A percentile compares a stretch with the other conserved stretches of the same genome.
These are phyloP conservation scores for Fusarium scirpi DNA, from an alignment of 2,329 filamentous ascomycete genomes.

Conservation along the genomic window DNA sequence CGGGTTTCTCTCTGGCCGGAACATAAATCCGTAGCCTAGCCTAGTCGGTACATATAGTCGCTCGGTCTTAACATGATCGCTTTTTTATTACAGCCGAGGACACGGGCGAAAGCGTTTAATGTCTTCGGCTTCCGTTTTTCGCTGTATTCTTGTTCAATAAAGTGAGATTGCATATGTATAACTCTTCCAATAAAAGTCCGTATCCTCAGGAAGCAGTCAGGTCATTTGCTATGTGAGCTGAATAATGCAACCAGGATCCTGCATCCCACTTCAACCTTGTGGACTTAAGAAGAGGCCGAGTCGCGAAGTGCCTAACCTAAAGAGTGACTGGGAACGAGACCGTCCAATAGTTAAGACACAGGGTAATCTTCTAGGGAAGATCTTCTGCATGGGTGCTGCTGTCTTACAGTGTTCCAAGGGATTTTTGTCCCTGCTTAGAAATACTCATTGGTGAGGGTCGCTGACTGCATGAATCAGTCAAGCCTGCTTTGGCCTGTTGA, in stretches of 20 bases:
- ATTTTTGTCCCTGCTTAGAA: neutral
- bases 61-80: conserved; percentile 3
- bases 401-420: conserved; percentile 7
- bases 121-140: neutral
- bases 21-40: neutral
- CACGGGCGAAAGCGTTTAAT: neutral
- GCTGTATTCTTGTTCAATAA: neutral
- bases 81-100: neutral
- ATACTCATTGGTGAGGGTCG: neutral
- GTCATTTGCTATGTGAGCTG: conserved; percentile 16
- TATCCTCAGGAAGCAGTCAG: neutral
- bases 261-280: conserved; percentile 19
- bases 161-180: neutral
- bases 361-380: neutral
- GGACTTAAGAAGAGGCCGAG: conserved; percentile 45
- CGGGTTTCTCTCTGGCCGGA: neutral
- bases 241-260: neutral
- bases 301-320: conserved; percentile 35
- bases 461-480: conserved; percentile 10
- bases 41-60: neutral
- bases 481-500: neutral
- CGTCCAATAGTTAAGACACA: conserved; percentile 11
- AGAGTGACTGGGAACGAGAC: conserved; percentile 4
- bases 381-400: neutral
- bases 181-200: neutral